Evolutionary conservation across 441 rosid species (phyloP).

Genomic region (Viola pubescens): DNA sequence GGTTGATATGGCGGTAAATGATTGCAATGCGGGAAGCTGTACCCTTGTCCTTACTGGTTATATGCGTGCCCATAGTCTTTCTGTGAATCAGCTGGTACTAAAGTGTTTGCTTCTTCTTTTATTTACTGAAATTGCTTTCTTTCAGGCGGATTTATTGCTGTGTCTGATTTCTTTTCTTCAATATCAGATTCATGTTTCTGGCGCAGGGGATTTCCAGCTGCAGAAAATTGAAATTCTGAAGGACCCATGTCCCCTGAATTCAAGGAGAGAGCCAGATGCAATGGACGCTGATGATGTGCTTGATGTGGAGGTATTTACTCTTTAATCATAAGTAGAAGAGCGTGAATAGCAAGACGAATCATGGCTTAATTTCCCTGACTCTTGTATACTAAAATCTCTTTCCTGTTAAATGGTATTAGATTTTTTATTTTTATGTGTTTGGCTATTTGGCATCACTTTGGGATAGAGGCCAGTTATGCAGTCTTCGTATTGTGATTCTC

Average conservation of each 20-base stretch:
- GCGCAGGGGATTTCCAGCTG: constrained; percentile 89
- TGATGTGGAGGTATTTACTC: constrained; percentile 45
- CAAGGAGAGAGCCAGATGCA: constrained; percentile 50
- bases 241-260: constrained; percentile 66
- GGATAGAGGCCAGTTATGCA: too few relatives aligned
- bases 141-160: constrained; percentile 11
- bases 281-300: constrained; percentile 66
- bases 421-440: too few relatives aligned
- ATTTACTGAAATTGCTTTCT: neutral
- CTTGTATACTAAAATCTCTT: neutral
- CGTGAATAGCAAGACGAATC: neutral
- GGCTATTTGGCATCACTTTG: too few relatives aligned
- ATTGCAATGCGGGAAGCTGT: constrained; percentile 45
- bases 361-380: neutral
- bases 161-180: constrained; percentile 15
- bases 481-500: too few relatives aligned
- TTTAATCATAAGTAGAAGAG: neutral
- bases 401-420: neutral
- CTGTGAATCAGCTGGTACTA: constrained; percentile 89
- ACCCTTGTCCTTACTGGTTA: constrained; percentile 72
- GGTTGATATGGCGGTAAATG: constrained; percentile 55
- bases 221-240: constrained; percentile 66
- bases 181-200: constrained; percentile 74
- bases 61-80: constrained; percentile 57
- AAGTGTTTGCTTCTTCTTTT: neutral